Conservation (phyloP, 2,329 filamentous ascomycete species). For the Bimuria novae-zelandiae region DNA sequence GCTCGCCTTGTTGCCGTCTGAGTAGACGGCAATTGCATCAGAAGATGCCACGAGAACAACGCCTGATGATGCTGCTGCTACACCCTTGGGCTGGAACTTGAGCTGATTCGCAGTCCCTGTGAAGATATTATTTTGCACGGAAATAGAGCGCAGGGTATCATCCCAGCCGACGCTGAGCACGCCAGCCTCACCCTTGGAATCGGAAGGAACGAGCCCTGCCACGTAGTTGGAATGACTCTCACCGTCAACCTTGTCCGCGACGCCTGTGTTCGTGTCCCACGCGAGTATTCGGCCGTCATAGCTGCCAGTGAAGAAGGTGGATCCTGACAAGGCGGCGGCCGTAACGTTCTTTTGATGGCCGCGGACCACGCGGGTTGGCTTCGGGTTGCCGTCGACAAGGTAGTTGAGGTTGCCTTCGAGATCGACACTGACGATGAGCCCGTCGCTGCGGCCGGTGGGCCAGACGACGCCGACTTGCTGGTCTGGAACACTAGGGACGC, state of each 20-base stretch:
- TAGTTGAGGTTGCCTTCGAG: constrained; percentile 91
- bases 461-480: constrained; percentile 96
- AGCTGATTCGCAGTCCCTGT: constrained; percentile 70
- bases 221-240: constrained; percentile 86
- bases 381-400: constrained; percentile 70
- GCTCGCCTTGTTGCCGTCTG: constrained; percentile 63
- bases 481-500: constrained; percentile 71
- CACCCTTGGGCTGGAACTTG: constrained; percentile 78
- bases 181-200: constrained; percentile 45
- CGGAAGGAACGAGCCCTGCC: constrained; percentile 67
- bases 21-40: constrained; percentile 63
- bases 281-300: constrained; percentile 85
- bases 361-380: constrained; percentile 73
- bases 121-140: constrained; percentile 75
- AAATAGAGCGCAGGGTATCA: constrained; percentile 81
- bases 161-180: constrained; percentile 95
- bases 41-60: constrained; percentile 57
- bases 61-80: constrained; percentile 62
- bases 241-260: constrained; percentile 74
- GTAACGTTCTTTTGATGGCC: constrained; percentile 94
- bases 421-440: constrained; percentile 86
- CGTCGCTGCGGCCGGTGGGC: constrained; percentile 80
- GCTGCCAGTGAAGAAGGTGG: constrained; percentile 84
- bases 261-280: constrained; percentile 77
- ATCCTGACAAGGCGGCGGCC: constrained; percentile 65